Evolutionary conservation across 2,329 filamentous ascomycete genomes (phyloP), one percentile per base, ranked within the genome.

Genomic region (Neofusicoccum cordaticola): DNA sequence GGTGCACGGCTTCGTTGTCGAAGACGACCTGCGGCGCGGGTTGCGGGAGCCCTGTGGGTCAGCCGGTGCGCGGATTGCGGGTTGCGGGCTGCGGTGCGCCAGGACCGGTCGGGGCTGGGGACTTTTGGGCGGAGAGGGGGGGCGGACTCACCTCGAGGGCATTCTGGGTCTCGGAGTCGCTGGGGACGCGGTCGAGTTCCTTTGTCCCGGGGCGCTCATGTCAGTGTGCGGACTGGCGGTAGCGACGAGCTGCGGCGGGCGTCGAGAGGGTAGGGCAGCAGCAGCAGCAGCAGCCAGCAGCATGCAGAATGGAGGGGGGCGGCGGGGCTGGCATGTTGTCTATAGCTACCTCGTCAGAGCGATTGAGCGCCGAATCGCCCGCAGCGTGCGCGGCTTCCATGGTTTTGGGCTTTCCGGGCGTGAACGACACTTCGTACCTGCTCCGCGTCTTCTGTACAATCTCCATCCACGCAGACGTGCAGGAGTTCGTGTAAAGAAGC

Each of bases 1-100:
- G 83, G 67, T 84, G 83, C 53, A 74, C 78, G 65, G 73, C 79
- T 63, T 83, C 81, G 51, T 79, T 77, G 69, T 83, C 82, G 71
- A 88, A 86, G 58, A 85, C 78, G 52, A 89, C 85, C 83, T 88
- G 70, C 15, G 17, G 1, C 6, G 37, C 13, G 37, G 3, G 37
- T 7, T 9, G 11, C 8, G 11, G 37, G 2, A 3, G 35, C 7
- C 11, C 3, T 1, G 8, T 37, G 22, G 63, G 69, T 65, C 68
- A 67, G 48, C 22, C 22, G 22, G 22, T 22, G 22, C 22, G 22
- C 3, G 22, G 2, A 22, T 22, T 22, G 22, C 22, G 22, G 22
- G 22, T 22, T 22, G 22, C 2, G 22, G 27, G 27, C 27, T 22
- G 27, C 27, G 27, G 27, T 22, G 27, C 27, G 15, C 31, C 34